phyloP scores from a whole-genome alignment of 306 rosid species.

The Arachis stenosperma region DNA sequence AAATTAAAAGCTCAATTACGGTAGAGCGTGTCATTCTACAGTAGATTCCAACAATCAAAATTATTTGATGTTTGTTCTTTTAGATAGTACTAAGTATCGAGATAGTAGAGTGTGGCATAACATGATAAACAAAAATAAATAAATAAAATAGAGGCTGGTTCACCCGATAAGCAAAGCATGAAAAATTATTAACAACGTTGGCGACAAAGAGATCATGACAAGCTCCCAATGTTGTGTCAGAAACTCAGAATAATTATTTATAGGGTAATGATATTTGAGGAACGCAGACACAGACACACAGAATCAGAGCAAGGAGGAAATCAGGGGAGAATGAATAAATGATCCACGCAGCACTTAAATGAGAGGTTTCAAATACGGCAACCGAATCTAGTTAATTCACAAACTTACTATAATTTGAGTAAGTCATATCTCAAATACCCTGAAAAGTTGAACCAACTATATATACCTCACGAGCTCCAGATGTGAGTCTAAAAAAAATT shows the following conservation, averaged over 20 bases:
- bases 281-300: slow-evolving; percentile 23
- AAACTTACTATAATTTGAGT: slow-evolving; percentile 45
- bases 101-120: not conserved
- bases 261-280: slow-evolving; percentile 22
- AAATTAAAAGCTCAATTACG: too few species aligned
- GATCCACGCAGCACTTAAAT: slow-evolving; percentile 24
- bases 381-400: slow-evolving; percentile 40
- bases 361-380: slow-evolving; percentile 20
- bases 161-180: too few species aligned
- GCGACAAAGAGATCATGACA: slow-evolving; percentile 6
- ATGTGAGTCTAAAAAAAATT: slow-evolving; percentile 38
- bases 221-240: slow-evolving; percentile 20
- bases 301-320: not conserved
- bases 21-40: too few species aligned
- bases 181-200: not conserved
- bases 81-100: too few species aligned
- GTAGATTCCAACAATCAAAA: too few species aligned
- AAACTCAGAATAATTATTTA: slow-evolving; percentile 33
- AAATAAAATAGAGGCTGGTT: not conserved
- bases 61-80: too few species aligned
- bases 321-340: slow-evolving; percentile 40
- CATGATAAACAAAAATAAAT: not conserved
- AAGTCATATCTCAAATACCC: slow-evolving; percentile 38
- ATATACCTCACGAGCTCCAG: slow-evolving; percentile 40
- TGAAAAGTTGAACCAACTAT: slow-evolving; percentile 19